Conservation (phyloP, 345 rosid genomes). For the Hibiscus tridactylites region DNA sequence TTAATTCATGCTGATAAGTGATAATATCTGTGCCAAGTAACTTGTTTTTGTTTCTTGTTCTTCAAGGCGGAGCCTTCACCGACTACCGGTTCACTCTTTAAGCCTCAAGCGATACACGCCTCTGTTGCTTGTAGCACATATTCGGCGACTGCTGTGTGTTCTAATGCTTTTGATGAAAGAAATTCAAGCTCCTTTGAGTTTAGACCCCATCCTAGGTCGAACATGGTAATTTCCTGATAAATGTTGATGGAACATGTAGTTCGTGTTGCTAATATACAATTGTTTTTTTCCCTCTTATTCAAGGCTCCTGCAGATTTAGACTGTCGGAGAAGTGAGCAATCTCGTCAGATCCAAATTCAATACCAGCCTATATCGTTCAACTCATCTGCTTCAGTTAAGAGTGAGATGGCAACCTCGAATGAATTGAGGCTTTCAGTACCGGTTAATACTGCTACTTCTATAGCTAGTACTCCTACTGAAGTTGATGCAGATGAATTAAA, state of each 20-base stretch:
- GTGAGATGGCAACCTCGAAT: conserved; percentile 66
- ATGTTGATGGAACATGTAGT: neutral
- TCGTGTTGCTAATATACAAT: neutral
- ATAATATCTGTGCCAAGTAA: conserved; percentile 5
- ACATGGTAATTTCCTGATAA: conserved; percentile 48
- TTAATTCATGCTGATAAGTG: conserved; percentile 12
- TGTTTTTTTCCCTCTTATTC: conserved; percentile 27
- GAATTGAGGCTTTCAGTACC: conserved; percentile 58
- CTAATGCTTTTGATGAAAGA: conserved; percentile 38
- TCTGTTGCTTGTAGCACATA: conserved; percentile 29
- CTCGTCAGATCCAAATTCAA: conserved; percentile 40
- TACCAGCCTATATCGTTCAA: conserved; percentile 36
- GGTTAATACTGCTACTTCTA: conserved; percentile 34
- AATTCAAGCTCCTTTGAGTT: conserved; percentile 61
- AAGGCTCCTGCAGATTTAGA: conserved; percentile 75
- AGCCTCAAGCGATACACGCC: conserved; percentile 44
- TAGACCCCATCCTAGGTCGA: conserved; percentile 56
- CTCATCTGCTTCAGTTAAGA: conserved; percentile 37
- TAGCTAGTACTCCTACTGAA: conserved; percentile 38
- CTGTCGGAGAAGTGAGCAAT: conserved; percentile 43
- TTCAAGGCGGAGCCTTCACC: conserved; percentile 95
- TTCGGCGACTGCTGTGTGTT: conserved; percentile 31
- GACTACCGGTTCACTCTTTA: conserved; percentile 76
- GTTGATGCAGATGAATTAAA: conserved; percentile 57
- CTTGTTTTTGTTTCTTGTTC: conserved; percentile 19